Evolutionary conservation across 305 asterid genomes (phyloP), one percentile per base, ranked within the genome.

Genomic region (Plantago rigida): DNA sequence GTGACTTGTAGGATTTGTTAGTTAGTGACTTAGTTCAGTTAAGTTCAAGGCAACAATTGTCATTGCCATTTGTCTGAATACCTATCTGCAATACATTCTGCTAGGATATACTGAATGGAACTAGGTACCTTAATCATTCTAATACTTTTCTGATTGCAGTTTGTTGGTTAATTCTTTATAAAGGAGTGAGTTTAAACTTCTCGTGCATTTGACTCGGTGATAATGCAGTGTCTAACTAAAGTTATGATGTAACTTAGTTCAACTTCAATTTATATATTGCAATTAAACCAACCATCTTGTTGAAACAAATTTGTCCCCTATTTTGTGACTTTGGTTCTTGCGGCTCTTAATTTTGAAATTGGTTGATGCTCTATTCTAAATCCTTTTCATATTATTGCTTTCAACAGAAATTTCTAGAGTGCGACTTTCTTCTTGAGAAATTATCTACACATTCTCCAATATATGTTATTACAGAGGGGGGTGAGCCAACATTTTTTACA

Each of bases 401-500:
- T 46, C 47, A 51, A 64, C 79, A 89, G 95, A 82, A 79, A 68
- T 86, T 82, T 70, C 70, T 86, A 68, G 87, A 78, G 74, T 72
- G 63, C 14, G 87, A 79, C 72, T 71, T 66, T 71, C 77, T 79
- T 68, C 81, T 71, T 9, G 85, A 81, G 76, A 79, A 75, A 59
- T 68, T 76, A 65, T 71, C 81, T 51, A 75, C 31, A 26, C 79
- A 81, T 59, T 72, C 84, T 73, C 94, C 97, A 9, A 59, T 83
- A 51, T 86, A 82, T 75, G 69, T 83, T 61, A 84, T 89, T 59
- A 81, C 71, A 59, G 97, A 89, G 75, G 97, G 97, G 55, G 71
- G 82, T 52, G 97, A 89, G 64, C 97, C 95, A 11, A 73, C 89
- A 5, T 84, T 79, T 55, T 86, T 89, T 64, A 86, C 95, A 68